Base-by-base conservation (phyloP, 2,329 filamentous ascomycete genomes). In the Aureobasidium sp. region DNA sequence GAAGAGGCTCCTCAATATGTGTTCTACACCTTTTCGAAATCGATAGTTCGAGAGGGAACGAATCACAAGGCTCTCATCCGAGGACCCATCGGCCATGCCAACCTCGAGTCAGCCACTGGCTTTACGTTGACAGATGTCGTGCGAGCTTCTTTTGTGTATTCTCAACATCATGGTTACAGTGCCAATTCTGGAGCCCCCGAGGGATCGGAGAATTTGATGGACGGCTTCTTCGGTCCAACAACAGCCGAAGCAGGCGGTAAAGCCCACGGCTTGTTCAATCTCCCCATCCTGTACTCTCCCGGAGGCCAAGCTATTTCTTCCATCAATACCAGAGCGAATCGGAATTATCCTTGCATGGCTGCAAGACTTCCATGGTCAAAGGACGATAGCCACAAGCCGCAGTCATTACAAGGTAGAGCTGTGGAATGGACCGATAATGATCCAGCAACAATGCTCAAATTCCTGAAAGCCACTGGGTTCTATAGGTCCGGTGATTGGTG, bases 301-400 rank as follows among this genome's bases (percentile, higher is more conserved):
- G 41, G 41, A 16, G 42, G 54, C 21, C 13, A 36, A n/a, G 54
- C 54, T 3, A 58, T 58, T 1, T 47, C 41, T 16, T 47, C 54
- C 30, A 58, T 58, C 41, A 58, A 58, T 21, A 8, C 42, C 29
- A 34, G 9, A 21, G 1, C 16, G 6, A 37, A 32, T n/a, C 29
- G 54, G 2, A 58, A 58, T 13, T 58, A 47, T 41, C 54, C 54
- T 29, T 58, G 54, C 30, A 58, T 58, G 54, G 36, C 21, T 11
- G 42, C 41, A 27, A 21, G 11, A 11, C 42, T 58, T 21, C 54
- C 54, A 16, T 45, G 32, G 30, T 53, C 49, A 21, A 21, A 21
- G 21, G 21, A n/a, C 5, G 15, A 21, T 21, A 21, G 21, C 21
- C 21, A 21, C 21, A 21, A 21, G 21, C 21, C 21, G 21, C 21